Evolutionary conservation across 2,329 filamentous ascomycete genomes (phyloP), one percentile per base, ranked within the genome.

Genomic region (Paecilomyces sp.): DNA sequence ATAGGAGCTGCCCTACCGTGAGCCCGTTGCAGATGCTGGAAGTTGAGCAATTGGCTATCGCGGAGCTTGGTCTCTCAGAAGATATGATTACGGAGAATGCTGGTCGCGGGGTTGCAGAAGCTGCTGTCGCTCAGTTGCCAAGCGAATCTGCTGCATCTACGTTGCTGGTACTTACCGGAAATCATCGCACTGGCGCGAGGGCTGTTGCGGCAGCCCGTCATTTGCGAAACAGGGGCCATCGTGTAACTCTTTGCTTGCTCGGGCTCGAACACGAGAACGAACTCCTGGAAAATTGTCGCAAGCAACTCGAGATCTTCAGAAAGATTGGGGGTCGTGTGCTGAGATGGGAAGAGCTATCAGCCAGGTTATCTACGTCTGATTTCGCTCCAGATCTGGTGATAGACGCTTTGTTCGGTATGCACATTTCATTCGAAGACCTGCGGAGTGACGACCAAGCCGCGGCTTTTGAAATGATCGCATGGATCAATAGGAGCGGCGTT

Each of bases 21-120:
- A 83, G 81, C 53, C 85, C 93, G 5, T 79, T 94, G 47, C 91
- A 96, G 70, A 94, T 97, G 85, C 84, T 96, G 30, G 93, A 94
- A 63, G 84, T 97, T 1, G 94, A 97, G 75, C 92, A 94, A 68
- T 90, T 95, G 59, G 92, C 92, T 0, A 88, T 92, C 61, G 88
- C 90, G 51, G 92, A 97, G 65, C 85, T 95, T 60, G 92, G 92
- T 4, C 81, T 97, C 54, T 90, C 88, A 0, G 91, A 96, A 71
- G 91, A 94, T 57, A 88, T 97, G 74, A 91, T 97, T 79, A 88
- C 91, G 0, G 94, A 97, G 70, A 97, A 93, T 70, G 90, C 92
- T 1, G 93, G 90, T 18, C 86, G 93, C 28, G 90, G 91, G 52
- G 90, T 97, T 62, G 92, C 92, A 3, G 89, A 96, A 75, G 75